Evolutionary conservation across 306 rosid species (phyloP), one percentile per base, ranked within the genome.

Genomic region (Cicer chorassanicum): DNA sequence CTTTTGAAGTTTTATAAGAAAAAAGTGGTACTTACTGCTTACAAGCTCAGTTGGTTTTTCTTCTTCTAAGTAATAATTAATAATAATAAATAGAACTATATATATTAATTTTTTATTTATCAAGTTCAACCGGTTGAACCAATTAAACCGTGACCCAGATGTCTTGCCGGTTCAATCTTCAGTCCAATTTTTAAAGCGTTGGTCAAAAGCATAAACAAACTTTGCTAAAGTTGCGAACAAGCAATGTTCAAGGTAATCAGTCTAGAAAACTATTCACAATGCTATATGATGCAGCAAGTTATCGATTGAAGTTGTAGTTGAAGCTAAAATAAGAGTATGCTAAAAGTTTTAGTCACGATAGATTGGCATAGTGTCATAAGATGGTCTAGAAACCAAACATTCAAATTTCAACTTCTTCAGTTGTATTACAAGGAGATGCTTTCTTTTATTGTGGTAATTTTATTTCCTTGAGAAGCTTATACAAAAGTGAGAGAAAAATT

Each of bases 221-320:
- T 40, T 70, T 15, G 54, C 40, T n/a, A 54, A 44, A 43, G 42
- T 15, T 48, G 51, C 14, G 16, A 43, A 65, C n/a, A 42, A 0
- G 8, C 16, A 41, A 42, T 57, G 44, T 43, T 43, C 21, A 55
- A 13, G 65, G 19, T 59, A 57, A 50, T 41, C 51, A 24, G 6
- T 12, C 16, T 16, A 6, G 14, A 14, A 49, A 34, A 70, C 21
- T 75, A n/a, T 63, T 69, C 62, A 65, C 8, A 4, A 65, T 24
- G 54, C 48, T 59, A 67, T 8, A 53, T 1, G 36, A 70, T 73
- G 63, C 70, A 48, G 40, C 69, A 66, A 49, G 75, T 48, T 13
- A 18, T 56, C 38, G 42, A 46, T 24, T 56, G 43, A 67, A 6
- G 60, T 44, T 16, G 12, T 7, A 54, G 51, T 43, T 75, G 69